Evolutionary conservation across 1,284 basidiomycete species (phyloP).

Genomic region (Puccinia coronata): DNA sequence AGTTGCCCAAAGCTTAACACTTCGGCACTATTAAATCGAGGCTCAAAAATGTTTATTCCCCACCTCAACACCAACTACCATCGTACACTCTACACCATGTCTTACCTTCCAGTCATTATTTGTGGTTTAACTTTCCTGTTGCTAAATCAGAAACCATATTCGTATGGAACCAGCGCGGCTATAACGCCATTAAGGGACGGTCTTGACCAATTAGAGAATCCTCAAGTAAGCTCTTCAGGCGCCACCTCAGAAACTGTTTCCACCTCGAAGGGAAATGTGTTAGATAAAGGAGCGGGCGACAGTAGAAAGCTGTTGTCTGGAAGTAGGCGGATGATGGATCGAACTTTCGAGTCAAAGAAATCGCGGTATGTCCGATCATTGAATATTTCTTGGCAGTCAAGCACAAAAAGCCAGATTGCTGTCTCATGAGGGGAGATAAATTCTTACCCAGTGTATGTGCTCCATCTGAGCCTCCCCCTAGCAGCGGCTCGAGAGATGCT

Average conservation of each 20-base stretch:
- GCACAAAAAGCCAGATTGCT: neutral
- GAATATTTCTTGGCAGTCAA: neutral
- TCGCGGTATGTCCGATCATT: neutral
- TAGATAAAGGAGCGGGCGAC: neutral
- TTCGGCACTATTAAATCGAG: neutral
- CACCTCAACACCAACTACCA: neutral
- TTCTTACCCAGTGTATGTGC: neutral
- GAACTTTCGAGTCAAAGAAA: neutral
- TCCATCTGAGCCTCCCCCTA: neutral
- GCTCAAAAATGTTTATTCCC: neutral
- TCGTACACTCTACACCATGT: neutral
- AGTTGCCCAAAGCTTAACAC: neutral
- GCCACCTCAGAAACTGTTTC: neutral
- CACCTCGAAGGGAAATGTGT: neutral
- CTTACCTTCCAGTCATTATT: neutral
- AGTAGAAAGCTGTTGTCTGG: too few relatives aligned
- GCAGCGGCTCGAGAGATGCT: neutral
- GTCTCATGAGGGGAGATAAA: neutral
- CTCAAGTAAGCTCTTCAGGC: neutral
- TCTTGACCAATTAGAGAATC: neutral
- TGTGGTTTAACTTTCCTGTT: neutral
- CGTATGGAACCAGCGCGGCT: conserved; percentile 13
- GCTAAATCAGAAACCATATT: neutral
- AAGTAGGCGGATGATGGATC: neutral
- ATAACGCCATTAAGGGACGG: neutral